Conservation (phyloP, 768 basidiomycete genomes). For the Trametes gibbosa region DNA sequence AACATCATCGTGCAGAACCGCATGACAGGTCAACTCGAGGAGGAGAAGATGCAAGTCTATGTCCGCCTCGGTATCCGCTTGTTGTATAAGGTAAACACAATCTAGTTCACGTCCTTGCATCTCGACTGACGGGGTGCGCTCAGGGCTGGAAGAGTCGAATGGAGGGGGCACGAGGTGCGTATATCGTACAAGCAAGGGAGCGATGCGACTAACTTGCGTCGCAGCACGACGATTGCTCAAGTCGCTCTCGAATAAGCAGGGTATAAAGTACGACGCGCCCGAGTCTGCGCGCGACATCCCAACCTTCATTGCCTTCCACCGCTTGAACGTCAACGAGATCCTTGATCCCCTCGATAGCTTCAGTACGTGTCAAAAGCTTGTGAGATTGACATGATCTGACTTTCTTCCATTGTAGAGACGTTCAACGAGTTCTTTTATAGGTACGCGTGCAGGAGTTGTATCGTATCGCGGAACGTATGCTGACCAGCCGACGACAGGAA, state of each 20-base stretch:
- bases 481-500: conserved; percentile 48
- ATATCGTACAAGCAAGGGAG: not conserved
- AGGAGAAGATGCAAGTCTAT: conserved; percentile 98
- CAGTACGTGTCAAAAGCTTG: conserved; percentile 47
- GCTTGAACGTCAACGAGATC: conserved; percentile 79
- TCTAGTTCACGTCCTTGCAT: not conserved
- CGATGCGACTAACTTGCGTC: not conserved
- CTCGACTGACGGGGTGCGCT: not conserved
- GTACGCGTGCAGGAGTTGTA: no score
- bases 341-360: conserved; percentile 80
- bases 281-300: conserved; percentile 84
- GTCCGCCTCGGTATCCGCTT: conserved; percentile 90
- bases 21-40: conserved; percentile 85
- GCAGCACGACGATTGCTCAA: conserved; percentile 80
- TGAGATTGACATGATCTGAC: not conserved
- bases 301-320: conserved; percentile 87
- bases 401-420: conserved; percentile 57
- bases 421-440: conserved; percentile 91
- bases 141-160: conserved; percentile 82
- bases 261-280: conserved; percentile 85
- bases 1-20: conserved; percentile 98
- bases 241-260: conserved; percentile 91
- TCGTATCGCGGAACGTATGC: no score
- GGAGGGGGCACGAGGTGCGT: conserved; percentile 82
- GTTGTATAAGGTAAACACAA: conserved; percentile 68